These are phyloP conservation scores for Syncephalastrum sp. DNA, from an alignment of 371 early-diverging fungal species.

Conservation along the genomic window DNA sequence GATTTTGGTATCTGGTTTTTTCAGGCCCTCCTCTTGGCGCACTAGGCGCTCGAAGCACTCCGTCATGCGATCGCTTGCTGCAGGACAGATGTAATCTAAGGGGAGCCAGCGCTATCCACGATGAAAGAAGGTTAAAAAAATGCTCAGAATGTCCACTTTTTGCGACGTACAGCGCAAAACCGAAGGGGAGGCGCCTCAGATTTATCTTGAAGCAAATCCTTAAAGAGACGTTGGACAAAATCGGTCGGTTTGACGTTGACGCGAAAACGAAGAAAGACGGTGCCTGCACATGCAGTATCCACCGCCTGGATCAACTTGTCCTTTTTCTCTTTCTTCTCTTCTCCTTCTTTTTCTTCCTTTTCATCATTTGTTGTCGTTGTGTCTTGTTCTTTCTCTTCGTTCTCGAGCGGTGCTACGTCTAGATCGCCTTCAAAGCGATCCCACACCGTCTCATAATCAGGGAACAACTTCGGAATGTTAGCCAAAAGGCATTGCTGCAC, in stretches of 20 bases:
- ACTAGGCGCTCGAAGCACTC: slow-evolving; percentile 34
- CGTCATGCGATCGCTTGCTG: slow-evolving; percentile 38
- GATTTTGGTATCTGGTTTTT: slow-evolving; percentile 25
- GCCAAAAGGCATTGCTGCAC: slow-evolving; percentile 40
- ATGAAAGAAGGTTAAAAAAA: background rate
- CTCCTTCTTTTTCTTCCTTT: slow-evolving; percentile 20
- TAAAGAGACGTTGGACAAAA: slow-evolving; percentile 19
- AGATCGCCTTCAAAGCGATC: slow-evolving; percentile 38
- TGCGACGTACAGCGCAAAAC: slow-evolving; percentile 30
- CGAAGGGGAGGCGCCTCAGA: too few relatives aligned
- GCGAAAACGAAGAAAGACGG: slow-evolving; percentile 53
- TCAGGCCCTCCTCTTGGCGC: slow-evolving; percentile 17
- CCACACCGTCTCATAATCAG: slow-evolving; percentile 42
- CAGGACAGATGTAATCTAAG: slow-evolving; percentile 51
- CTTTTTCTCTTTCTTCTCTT: slow-evolving; percentile 22
- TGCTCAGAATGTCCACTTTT: background rate
- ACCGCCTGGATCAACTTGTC: slow-evolving; percentile 50
- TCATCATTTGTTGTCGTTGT: slow-evolving; percentile 2
- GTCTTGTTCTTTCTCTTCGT: slow-evolving; percentile 20
- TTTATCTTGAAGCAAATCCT: too few relatives aligned
- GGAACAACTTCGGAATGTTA: slow-evolving; percentile 39
- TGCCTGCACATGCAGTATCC: slow-evolving; percentile 55
- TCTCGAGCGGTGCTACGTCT: slow-evolving; percentile 37
- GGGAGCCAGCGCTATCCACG: slow-evolving; percentile 45
- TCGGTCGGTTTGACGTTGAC: slow-evolving; percentile 48